Conservation (phyloP, 73 alveolate genomes). For the Tetrahymena malaccensis region DNA sequence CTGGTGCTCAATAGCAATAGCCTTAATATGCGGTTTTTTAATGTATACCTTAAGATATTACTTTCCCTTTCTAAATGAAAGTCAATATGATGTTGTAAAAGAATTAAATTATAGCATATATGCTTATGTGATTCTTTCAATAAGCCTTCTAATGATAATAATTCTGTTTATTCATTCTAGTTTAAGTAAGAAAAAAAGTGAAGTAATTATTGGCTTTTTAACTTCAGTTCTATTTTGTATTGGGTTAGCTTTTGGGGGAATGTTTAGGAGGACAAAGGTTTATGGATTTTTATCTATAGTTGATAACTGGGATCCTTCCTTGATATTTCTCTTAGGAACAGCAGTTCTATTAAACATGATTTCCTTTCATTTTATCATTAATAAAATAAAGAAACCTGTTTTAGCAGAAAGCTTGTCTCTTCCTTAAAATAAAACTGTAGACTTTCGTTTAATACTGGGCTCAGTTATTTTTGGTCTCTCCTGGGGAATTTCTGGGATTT, state of each 20-base stretch:
- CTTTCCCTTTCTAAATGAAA: background rate
- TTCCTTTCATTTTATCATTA: slow-evolving; percentile 48
- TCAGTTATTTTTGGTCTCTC: slow-evolving; percentile 82
- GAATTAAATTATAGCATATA: background rate
- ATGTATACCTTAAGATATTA: slow-evolving; percentile 29
- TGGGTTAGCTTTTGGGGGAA: slow-evolving; percentile 64
- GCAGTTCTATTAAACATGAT: slow-evolving; percentile 58
- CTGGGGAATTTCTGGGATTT: slow-evolving; percentile 78
- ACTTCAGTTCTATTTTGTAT: slow-evolving; percentile 45
- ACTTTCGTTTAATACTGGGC: slow-evolving; percentile 59
- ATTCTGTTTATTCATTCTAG: background rate
- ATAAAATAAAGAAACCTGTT: slow-evolving; percentile 37
- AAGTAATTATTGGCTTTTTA: background rate
- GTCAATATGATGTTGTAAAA: background rate
- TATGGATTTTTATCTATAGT: slow-evolving; percentile 43
- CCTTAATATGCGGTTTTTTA: slow-evolving; percentile 36
- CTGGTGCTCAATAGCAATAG: slow-evolving; percentile 43
- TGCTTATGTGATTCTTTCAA: background rate
- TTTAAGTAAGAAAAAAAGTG: background rate
- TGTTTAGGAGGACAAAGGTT: slow-evolving; percentile 57
- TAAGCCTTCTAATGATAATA: background rate
- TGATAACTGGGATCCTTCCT: slow-evolving; percentile 58
- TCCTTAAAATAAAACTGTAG: slow-evolving; percentile 39
- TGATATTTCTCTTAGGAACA: slow-evolving; percentile 50
- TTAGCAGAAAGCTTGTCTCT: slow-evolving; percentile 27